Percentiles rank a stretch among this genome's conserved stretches.
phyloP scores from a whole-genome alignment of 177 flowering plant genomes.

The Vitis hybrid region DNA sequence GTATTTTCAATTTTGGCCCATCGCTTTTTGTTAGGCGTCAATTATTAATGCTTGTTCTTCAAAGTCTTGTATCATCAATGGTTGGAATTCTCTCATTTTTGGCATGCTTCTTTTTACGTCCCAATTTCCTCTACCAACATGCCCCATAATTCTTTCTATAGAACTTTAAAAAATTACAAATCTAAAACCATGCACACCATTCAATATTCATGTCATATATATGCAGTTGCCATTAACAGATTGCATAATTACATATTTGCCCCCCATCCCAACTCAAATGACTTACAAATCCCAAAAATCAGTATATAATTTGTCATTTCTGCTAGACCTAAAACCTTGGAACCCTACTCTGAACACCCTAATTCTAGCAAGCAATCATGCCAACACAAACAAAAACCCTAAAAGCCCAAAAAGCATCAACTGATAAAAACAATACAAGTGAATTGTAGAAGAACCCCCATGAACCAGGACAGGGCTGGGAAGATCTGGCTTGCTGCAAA shows the following conservation, averaged over 20 bases:
- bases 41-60: too few species aligned
- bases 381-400: background rate
- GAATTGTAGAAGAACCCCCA: constrained; percentile 10
- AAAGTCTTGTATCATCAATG: too few species aligned
- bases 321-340: background rate
- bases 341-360: too few species aligned
- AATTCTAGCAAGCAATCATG: background rate
- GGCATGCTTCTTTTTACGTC: too few species aligned
- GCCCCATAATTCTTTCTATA: too few species aligned
- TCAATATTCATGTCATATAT: too few species aligned
- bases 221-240: background rate
- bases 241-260: background rate
- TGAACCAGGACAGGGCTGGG: constrained; percentile 33
- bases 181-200: too few species aligned
- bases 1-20: too few species aligned
- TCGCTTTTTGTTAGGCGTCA: too few species aligned
- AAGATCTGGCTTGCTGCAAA: constrained; percentile 35
- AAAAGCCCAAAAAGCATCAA: background rate
- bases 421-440: background rate
- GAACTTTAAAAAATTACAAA: too few species aligned
- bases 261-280: background rate
- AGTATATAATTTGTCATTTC: background rate
- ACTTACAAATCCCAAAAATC: background rate
- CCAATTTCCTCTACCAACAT: too few species aligned
- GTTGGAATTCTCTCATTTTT: too few species aligned